Evolutionary conservation across 306 rosid genomes (phyloP).

Genomic region (Cicer chorassanicum): DNA sequence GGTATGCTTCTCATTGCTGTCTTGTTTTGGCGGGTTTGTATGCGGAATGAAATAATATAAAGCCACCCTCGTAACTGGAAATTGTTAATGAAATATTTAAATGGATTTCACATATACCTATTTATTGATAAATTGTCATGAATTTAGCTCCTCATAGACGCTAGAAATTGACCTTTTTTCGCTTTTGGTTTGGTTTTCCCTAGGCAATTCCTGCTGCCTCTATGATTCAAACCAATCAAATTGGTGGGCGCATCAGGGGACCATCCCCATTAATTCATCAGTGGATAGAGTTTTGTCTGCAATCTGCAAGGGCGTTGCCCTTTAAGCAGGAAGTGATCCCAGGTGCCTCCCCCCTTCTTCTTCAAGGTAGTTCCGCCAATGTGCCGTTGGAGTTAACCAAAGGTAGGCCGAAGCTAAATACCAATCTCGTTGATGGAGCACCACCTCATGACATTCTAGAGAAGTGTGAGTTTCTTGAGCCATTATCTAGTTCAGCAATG

Average conservation of each 20-base stretch:
- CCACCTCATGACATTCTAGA: slow-evolving; percentile 72
- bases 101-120: slow-evolving; percentile 20
- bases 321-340: slow-evolving; percentile 91
- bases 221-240: slow-evolving; percentile 57
- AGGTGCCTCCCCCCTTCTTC: slow-evolving; percentile 72
- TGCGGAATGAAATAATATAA: slow-evolving; percentile 2
- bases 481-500: slow-evolving; percentile 58
- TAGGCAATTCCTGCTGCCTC: slow-evolving; percentile 87
- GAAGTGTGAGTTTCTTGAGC: slow-evolving; percentile 87
- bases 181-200: slow-evolving; percentile 14
- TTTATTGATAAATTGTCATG: slow-evolving; percentile 21
- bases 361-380: slow-evolving; percentile 53
- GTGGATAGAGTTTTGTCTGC: slow-evolving; percentile 97
- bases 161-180: slow-evolving; percentile 5
- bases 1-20: slow-evolving; percentile 55
- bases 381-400: slow-evolving; percentile 58
- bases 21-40: slow-evolving; percentile 19
- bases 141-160: slow-evolving; percentile 16
- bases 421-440: slow-evolving; percentile 80
- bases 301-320: slow-evolving; percentile 79
- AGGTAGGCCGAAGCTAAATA: slow-evolving; percentile 74
- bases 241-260: slow-evolving; percentile 85
- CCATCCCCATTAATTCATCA: slow-evolving; percentile 88
- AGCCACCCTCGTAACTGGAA: background rate
- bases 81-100: background rate